Evolutionary conservation across 805 yeast genomes (phyloP).

Genomic region (Danielia oregonensis): DNA sequence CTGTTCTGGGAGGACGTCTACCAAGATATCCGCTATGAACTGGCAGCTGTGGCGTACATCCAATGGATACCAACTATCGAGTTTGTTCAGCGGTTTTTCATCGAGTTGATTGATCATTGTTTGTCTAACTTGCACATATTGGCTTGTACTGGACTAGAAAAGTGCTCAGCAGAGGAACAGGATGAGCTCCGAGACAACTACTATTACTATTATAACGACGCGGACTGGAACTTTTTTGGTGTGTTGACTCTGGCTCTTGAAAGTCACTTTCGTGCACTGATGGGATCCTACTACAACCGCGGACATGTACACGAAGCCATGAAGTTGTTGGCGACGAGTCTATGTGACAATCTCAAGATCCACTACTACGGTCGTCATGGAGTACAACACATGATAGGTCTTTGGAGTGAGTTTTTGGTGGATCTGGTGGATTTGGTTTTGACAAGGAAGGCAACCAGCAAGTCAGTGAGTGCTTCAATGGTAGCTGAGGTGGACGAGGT

Average conservation of each 20-base stretch:
- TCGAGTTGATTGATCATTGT: conserved; percentile 9
- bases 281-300: conserved; percentile 2
- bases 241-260: conserved; percentile 2
- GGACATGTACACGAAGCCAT: conserved; percentile 7
- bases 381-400: conserved; percentile 4
- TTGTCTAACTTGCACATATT: conserved; percentile 9
- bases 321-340: conserved; percentile 3
- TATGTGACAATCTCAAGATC: conserved; percentile 11
- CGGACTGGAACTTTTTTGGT: conserved; percentile 4
- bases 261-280: neutral
- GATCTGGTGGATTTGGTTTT: conserved; percentile 1
- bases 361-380: conserved; percentile 9
- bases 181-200: conserved; percentile 7
- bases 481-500: too few relatives aligned
- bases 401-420: conserved; percentile 4
- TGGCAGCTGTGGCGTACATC: conserved; percentile 1
- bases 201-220: conserved; percentile 5
- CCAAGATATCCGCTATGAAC: conserved; percentile 11
- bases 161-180: conserved; percentile 7
- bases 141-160: conserved; percentile 4
- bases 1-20: conserved; percentile 13
- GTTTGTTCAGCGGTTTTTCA: conserved; percentile 5
- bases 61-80: conserved; percentile 9
- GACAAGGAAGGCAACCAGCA: neutral
- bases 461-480: too few relatives aligned